Conservation (phyloP, 1,284 basidiomycete species). For the Neotropicomus parvogracilis region DNA sequence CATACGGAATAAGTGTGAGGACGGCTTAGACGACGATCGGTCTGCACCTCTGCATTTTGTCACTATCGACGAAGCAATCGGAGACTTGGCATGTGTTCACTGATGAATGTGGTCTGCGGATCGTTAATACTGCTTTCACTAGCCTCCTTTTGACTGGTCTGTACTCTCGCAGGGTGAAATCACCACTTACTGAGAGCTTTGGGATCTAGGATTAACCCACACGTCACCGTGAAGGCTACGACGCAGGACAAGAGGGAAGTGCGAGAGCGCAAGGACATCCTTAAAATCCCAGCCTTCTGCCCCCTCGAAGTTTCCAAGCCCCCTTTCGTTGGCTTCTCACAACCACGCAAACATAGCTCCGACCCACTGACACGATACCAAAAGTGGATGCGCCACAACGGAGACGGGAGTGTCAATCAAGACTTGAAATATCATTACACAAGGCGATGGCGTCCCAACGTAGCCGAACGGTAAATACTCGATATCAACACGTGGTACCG, state of each 20-base stretch:
- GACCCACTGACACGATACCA: slow-evolving; percentile 58
- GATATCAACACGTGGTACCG: background rate
- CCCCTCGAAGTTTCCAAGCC: slow-evolving; percentile 32
- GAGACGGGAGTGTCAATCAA: slow-evolving; percentile 19
- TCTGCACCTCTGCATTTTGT: slow-evolving; percentile 56
- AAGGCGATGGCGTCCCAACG: slow-evolving; percentile 32
- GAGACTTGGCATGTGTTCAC: slow-evolving; percentile 53
- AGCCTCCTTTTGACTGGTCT: slow-evolving; percentile 66
- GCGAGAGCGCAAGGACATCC: slow-evolving; percentile 31
- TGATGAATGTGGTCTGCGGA: slow-evolving; percentile 3
- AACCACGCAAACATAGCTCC: slow-evolving; percentile 41
- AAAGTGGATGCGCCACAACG: slow-evolving; percentile 43
- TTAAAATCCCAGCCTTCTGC: slow-evolving; percentile 42
- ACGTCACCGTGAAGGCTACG: slow-evolving; percentile 35
- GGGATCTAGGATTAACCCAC: slow-evolving; percentile 48
- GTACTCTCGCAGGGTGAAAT: slow-evolving; percentile 1
- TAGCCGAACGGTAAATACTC: slow-evolving; percentile 51
- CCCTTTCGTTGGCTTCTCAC: slow-evolving; percentile 44
- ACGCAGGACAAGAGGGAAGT: slow-evolving; percentile 33
- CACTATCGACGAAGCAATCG: slow-evolving; percentile 60
- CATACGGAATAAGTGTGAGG: slow-evolving; percentile 37
- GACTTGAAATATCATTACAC: slow-evolving; percentile 51
- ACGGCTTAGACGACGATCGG: slow-evolving; percentile 35
- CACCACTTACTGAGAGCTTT: slow-evolving; percentile 6
- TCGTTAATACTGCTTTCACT: slow-evolving; percentile 1